Percentiles rank a stretch among this genome's conserved stretches.
These are phyloP conservation scores for Xylaria cubensis DNA, from an alignment of 495 filamentous ascomycete species.

Conservation along the genomic window DNA sequence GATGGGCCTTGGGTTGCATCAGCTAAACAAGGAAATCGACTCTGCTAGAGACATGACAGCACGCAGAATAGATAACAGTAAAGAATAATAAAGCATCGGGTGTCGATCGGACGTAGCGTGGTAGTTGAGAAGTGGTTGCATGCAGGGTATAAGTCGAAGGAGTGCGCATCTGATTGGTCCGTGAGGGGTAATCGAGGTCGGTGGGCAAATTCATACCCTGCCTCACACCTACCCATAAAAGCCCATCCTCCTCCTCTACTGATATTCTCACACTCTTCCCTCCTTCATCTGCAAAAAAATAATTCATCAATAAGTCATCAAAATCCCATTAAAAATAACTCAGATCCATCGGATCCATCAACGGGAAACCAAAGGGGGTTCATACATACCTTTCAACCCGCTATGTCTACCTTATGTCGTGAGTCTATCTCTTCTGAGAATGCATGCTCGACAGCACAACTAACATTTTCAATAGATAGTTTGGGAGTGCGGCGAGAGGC, in stretches of 20 bases:
- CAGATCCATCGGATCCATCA: constrained; percentile 2
- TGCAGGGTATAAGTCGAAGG: constrained; percentile 25
- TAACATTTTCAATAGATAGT: constrained; percentile 1
- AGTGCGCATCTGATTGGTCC: constrained; percentile 27
- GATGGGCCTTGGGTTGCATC: constrained; percentile 4
- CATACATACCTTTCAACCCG: constrained; percentile 19
- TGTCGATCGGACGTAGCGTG: constrained; percentile 18
- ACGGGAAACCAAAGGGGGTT: neutral
- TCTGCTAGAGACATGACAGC: neutral
- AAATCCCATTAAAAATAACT: constrained; percentile 11
- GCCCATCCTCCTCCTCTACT: constrained; percentile 20
- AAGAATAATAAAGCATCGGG: neutral
- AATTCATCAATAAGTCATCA: constrained; percentile 17
- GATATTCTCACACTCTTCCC: constrained; percentile 14
- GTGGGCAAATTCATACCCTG: constrained; percentile 21
- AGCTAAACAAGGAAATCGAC: constrained; percentile 5
- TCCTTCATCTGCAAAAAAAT: constrained; percentile 10
- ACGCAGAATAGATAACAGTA: neutral
- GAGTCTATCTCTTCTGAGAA: neutral
- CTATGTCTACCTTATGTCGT: constrained; percentile 13
- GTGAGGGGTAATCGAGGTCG: constrained; percentile 24
- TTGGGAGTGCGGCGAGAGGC: neutral
- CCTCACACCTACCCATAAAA: constrained; percentile 26
- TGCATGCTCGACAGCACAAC: neutral
- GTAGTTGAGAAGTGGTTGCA: constrained; percentile 21